Evolutionary conservation across 768 basidiomycete species (phyloP), one percentile per base, ranked within the genome.

Genomic region (Pholiota microspora): DNA sequence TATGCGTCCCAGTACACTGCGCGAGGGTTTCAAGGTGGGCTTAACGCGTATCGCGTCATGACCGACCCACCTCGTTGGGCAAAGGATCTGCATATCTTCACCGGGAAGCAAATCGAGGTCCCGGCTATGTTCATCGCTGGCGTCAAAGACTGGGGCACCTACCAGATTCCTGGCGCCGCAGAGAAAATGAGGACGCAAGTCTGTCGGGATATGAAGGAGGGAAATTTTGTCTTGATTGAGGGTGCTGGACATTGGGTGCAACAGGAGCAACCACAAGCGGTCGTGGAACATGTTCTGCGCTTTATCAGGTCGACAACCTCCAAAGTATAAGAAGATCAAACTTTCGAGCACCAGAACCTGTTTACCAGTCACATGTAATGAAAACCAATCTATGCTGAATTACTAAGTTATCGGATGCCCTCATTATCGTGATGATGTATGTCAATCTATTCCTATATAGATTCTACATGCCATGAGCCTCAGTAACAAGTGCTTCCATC

Each of bases 171-270:
- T 2, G 80, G 80, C 0, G 77, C 72, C 1, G 63, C 69, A 28
- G 76, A 79, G 34, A 67, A 67, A 62, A 80, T 84, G 84, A 69
- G 61, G 18, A 62, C 62, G 21, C 64, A 64, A 29, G 58, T 64
- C 2, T 76, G 71, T 58, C 35, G 31, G 42, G 59, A 59, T 18
- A 79, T 81, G 74, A 59, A 59, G 18, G 66, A 69, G 31, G 73
- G 78, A 29, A 74, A 78, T 29, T 72, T 83, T 28, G 73, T 82
- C n/a, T 55, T 86, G 38, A 67, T 85, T 7, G 68, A 77, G 2
- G 78, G 77, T 3, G 83, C 82, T 0, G 85, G 84, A 0, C 85
- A 85, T 65, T 85, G 84, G 84, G 81, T 79, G 15, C 83, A 82
- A 62, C 82, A 85, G 62, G 84, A 85, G 62, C 57, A 71, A 25